phyloP scores from a whole-genome alignment of 192 early-diverging fungal genomes.

The Coemansia sp. region DNA sequence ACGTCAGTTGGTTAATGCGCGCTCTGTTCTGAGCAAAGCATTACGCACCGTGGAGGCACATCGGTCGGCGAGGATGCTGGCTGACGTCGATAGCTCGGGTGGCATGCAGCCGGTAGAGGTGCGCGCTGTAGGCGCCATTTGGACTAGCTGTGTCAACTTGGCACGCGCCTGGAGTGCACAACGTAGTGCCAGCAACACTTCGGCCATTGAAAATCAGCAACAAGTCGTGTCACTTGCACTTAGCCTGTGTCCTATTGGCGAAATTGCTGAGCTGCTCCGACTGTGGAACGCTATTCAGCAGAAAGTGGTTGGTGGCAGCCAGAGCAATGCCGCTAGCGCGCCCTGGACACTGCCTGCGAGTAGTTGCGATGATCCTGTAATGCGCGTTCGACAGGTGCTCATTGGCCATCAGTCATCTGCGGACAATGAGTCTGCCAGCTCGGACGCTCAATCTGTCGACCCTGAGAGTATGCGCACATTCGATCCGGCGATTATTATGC shows the following conservation, averaged over 20 bases:
- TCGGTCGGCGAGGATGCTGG: constrained; percentile 13
- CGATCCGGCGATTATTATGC: constrained; percentile 38
- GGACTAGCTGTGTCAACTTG: constrained; percentile 13
- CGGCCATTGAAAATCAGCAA: constrained; percentile 2
- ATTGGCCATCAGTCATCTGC: not conserved
- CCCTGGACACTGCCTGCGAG: not conserved
- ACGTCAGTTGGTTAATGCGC: constrained; percentile 24
- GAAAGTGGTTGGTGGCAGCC: not conserved
- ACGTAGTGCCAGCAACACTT: not conserved
- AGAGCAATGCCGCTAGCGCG: not conserved
- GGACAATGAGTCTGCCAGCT: not conserved
- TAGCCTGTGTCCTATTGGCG: constrained; percentile 23
- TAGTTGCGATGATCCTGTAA: not conserved
- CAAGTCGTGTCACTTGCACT: constrained; percentile 29
- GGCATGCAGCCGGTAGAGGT: constrained; percentile 8
- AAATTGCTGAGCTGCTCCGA: constrained; percentile 21
- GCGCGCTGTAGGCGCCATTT: constrained; percentile 23
- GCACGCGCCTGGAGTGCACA: not conserved
- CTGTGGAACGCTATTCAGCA: constrained; percentile 14
- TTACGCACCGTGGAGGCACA: constrained; percentile 6
- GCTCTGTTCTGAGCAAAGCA: constrained; percentile 3
- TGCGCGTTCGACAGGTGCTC: not conserved
- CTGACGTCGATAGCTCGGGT: not conserved
- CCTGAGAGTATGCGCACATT: constrained; percentile 29
- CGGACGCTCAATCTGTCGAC: not conserved